Evolutionary conservation across 257 asterid genomes (phyloP).

Genomic region (Galeopsis tetrahit): DNA sequence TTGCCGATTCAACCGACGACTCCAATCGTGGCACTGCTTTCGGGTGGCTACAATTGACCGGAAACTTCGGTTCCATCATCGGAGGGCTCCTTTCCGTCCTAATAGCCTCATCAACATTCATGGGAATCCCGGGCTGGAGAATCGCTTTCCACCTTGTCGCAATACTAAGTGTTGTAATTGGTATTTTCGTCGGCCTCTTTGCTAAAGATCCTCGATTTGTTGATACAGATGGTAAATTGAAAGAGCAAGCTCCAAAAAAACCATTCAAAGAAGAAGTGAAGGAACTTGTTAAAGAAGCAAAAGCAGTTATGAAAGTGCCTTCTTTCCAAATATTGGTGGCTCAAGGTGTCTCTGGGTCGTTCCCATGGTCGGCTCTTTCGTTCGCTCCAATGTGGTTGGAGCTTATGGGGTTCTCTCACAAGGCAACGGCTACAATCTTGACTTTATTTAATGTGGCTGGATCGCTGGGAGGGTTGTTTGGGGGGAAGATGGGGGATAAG

Average conservation of each 20-base stretch:
- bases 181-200: slow-evolving; percentile 61
- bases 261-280: slow-evolving; percentile 51
- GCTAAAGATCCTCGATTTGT: slow-evolving; percentile 72
- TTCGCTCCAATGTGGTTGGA: slow-evolving; percentile 89
- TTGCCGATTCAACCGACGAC: slow-evolving; percentile 87
- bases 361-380: slow-evolving; percentile 76
- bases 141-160: slow-evolving; percentile 81
- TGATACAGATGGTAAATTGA: slow-evolving; percentile 42
- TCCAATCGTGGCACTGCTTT: slow-evolving; percentile 89
- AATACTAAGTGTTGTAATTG: slow-evolving; percentile 61
- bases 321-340: slow-evolving; percentile 73
- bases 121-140: slow-evolving; percentile 95
- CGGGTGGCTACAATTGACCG: slow-evolving; percentile 79
- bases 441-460: slow-evolving; percentile 64
- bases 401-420: slow-evolving; percentile 86
- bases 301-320: slow-evolving; percentile 63
- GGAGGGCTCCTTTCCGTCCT: slow-evolving; percentile 72
- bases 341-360: slow-evolving; percentile 80
- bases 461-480: slow-evolving; percentile 74
- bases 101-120: slow-evolving; percentile 62
- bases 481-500: slow-evolving; percentile 83
- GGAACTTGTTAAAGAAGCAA: slow-evolving; percentile 65
- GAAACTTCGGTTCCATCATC: slow-evolving; percentile 70
- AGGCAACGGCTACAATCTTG: slow-evolving; percentile 64
- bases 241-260: slow-evolving; percentile 44